Base-by-base conservation (phyloP, 2,329 filamentous ascomycete genomes). In the Calonectria naviculata region DNA sequence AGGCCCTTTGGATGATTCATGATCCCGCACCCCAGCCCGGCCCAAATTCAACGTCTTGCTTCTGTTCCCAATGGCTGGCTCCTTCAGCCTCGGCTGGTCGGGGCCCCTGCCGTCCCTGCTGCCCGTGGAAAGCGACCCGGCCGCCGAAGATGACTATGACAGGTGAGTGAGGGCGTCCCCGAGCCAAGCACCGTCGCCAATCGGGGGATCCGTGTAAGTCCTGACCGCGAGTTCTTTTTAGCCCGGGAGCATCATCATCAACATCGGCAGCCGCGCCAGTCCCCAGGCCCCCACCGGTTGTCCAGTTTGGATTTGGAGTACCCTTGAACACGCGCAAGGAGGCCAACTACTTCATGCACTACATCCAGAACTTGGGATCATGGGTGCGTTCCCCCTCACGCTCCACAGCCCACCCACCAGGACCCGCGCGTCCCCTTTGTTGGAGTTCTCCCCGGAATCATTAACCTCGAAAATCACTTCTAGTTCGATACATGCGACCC, bases 401-500 rank as follows among this genome's bases (percentile, higher is more conserved):
- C 44, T 17, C 52, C 13, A 26, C 47, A 31, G 13, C 21, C 10
- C 34, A 12, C n/a, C 5, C 21, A 12, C 13, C 15, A 5, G 5
- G 12, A n/a, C 31, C 19, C 19, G 8, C 42, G 19, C 29, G n/a
- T n/a, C 47, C 41, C 67, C 15, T 15, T 19, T 9, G 28, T 49
- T 49, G 60, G 58, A 42, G 47, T 54, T 69, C n/a, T n/a, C n/a
- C n/a, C 38, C 63, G 52, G 46, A 49, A 26, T 47, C 17, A 41
- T 58, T 66, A 65, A 71, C 71, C 56, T 54, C 42, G 31, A 46
- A 54, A 36, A 15, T 54, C 41, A 8, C 21, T 58, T 58, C 65
- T 75, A 83, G 83, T 83, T 86, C 70, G 84, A 86, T 70, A 76
- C 84, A 4, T 85, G 84, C 69, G 85, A 86, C 47, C 80, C 79